These are phyloP conservation scores for Penicillium sp. DNA, from an alignment of 2,329 filamentous ascomycete genomes.

Conservation along the genomic window DNA sequence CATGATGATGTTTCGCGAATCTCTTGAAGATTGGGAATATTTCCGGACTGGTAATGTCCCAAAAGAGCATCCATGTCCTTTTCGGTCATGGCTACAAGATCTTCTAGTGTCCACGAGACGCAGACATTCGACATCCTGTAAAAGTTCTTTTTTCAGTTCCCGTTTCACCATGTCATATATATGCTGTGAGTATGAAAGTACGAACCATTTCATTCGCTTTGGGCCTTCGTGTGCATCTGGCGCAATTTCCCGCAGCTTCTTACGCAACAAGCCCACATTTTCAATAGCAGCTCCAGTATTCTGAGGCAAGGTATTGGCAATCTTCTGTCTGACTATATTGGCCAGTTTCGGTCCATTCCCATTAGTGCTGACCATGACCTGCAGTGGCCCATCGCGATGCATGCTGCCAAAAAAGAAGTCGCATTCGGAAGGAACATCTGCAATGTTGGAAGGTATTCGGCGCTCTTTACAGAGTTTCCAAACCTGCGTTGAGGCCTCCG, in stretches of 20 bases:
- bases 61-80: slow-evolving; percentile 82
- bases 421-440: slow-evolving; percentile 92
- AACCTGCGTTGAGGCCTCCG: slow-evolving; percentile 80
- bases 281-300: slow-evolving; percentile 83
- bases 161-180: slow-evolving; percentile 1
- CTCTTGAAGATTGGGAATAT: slow-evolving; percentile 35
- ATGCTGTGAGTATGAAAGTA: slow-evolving; percentile 1
- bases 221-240: slow-evolving; percentile 69
- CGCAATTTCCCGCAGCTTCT: slow-evolving; percentile 72
- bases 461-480: slow-evolving; percentile 90
- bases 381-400: slow-evolving; percentile 88
- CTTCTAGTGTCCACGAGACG: slow-evolving; percentile 78
- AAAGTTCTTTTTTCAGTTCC: slow-evolving; percentile 23
- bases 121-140: slow-evolving; percentile 86
- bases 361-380: slow-evolving; percentile 99
- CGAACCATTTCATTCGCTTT: slow-evolving; percentile 83
- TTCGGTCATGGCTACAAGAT: slow-evolving; percentile 77
- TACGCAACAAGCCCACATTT: slow-evolving; percentile 74
- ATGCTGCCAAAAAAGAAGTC: slow-evolving; percentile 98
- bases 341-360: slow-evolving; percentile 91
- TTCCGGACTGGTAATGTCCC: slow-evolving; percentile 58
- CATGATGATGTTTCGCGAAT: slow-evolving; percentile 22
- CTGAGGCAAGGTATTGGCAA: slow-evolving; percentile 69
- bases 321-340: slow-evolving; percentile 76
- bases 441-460: slow-evolving; percentile 87